These are phyloP conservation scores for Silene noctiflora DNA, from an alignment of 179 eudicot species.

Conservation along the genomic window DNA sequence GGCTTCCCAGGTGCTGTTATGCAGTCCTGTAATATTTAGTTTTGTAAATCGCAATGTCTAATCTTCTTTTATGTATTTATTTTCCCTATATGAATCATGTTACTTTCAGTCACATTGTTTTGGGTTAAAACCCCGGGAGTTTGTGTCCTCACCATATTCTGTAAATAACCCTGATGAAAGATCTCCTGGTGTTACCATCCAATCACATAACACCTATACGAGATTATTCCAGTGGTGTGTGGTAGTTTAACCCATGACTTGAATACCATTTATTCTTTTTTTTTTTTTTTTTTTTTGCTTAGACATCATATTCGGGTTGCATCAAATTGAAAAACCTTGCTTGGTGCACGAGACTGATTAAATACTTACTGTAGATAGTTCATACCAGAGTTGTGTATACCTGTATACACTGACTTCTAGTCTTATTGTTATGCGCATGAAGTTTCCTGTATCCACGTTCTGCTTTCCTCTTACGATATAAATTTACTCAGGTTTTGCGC, in stretches of 20 bases:
- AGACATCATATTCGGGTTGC: constrained; percentile 2
- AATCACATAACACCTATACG: too few species aligned
- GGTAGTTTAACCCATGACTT: too few species aligned
- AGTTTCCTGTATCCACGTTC: constrained; percentile 3
- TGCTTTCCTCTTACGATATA: constrained; percentile 12
- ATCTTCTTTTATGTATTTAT: neutral
- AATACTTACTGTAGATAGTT: neutral
- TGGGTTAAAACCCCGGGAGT: too few species aligned
- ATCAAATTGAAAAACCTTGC: constrained; percentile 12
- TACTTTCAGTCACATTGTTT: too few species aligned
- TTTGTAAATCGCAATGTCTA: constrained; percentile 3
- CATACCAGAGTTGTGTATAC: neutral
- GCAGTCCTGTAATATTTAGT: constrained; percentile 14
- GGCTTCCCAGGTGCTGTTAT: constrained; percentile 71
- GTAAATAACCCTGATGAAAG: too few species aligned
- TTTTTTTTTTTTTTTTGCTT: too few species aligned
- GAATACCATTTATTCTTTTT: too few species aligned
- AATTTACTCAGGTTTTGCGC: constrained; percentile 58
- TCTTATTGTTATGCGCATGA: neutral
- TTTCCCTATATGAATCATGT: neutral
- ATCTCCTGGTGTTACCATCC: too few species aligned
- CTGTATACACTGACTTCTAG: neutral
- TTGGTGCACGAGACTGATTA: neutral
- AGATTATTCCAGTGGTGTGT: too few species aligned
- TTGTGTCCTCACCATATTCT: too few species aligned